Conservation (phyloP, 129 eudicot genomes). For the Artemisia annua region DNA sequence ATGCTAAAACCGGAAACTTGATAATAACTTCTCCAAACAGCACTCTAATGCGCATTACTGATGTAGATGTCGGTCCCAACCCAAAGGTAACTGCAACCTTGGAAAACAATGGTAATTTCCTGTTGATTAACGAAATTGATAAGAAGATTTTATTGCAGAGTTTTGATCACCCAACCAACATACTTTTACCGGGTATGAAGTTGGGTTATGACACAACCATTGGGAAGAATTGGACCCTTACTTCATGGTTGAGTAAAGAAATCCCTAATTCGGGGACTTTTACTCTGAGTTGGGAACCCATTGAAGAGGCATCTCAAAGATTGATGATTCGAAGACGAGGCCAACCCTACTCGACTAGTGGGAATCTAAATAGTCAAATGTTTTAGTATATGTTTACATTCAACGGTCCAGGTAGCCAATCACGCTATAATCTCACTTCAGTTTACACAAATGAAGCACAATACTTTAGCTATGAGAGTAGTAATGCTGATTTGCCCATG, state of each 20-base stretch:
- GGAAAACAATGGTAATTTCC: slow-evolving; percentile 36
- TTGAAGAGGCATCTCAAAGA: neutral
- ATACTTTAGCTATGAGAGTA: slow-evolving; percentile 13
- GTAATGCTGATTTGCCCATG: neutral
- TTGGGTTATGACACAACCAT: slow-evolving; percentile 23
- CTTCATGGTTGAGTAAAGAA: slow-evolving; percentile 26
- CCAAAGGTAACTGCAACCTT: slow-evolving; percentile 28
- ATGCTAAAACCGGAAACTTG: slow-evolving; percentile 26
- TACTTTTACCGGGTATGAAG: slow-evolving; percentile 44
- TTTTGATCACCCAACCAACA: slow-evolving; percentile 39
- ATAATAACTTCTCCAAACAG: slow-evolving; percentile 4
- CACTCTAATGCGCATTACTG: slow-evolving; percentile 18
- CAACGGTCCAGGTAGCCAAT: neutral
- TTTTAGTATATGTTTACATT: neutral
- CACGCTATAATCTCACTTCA: slow-evolving; percentile 9
- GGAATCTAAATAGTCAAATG: slow-evolving; percentile 1
- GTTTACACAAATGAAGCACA: slow-evolving; percentile 30
- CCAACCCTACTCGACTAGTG: slow-evolving; percentile 26
- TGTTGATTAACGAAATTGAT: slow-evolving; percentile 19
- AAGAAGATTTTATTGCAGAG: slow-evolving; percentile 36
- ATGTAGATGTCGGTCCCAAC: slow-evolving; percentile 10
- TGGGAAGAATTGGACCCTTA: slow-evolving; percentile 21
- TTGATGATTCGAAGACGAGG: slow-evolving; percentile 22
- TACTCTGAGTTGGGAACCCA: slow-evolving; percentile 33
- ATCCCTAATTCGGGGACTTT: slow-evolving; percentile 14